phyloP scores from a whole-genome alignment of 1,284 basidiomycete genomes.

The Ceratobasidium papillatum region DNA sequence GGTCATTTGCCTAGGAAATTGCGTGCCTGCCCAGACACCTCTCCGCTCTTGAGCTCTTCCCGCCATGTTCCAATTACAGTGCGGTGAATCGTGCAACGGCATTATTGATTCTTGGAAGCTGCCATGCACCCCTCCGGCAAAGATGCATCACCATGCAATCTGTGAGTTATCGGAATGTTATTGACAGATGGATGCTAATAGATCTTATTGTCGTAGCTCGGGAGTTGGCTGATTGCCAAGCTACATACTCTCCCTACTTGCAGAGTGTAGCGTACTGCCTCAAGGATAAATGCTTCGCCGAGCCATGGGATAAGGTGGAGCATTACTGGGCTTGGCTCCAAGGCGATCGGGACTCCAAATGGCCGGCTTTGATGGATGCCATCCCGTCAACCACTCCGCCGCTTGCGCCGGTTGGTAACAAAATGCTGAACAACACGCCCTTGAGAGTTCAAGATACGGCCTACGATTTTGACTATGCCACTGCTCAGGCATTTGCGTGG shows the following conservation, averaged over 20 bases:
- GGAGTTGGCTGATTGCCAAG: slow-evolving; percentile 20
- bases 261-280: slow-evolving; percentile 28
- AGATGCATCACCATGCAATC: slow-evolving; percentile 33
- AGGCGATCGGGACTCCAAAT: slow-evolving; percentile 15
- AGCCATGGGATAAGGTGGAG: slow-evolving; percentile 11
- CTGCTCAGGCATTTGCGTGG: slow-evolving; percentile 28
- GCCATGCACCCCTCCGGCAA: slow-evolving; percentile 14
- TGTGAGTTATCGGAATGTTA: too few relatives aligned
- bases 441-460: slow-evolving; percentile 1
- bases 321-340: slow-evolving; percentile 38
- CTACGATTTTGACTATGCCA: slow-evolving; percentile 25
- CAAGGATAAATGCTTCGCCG: slow-evolving; percentile 11
- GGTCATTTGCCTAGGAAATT: neutral
- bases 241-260: slow-evolving; percentile 3
- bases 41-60: neutral
- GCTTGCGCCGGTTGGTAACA: slow-evolving; percentile 9
- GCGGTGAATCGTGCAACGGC: slow-evolving; percentile 37
- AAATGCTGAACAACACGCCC: slow-evolving; percentile 4
- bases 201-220: neutral
- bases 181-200: neutral
- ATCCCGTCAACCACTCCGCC: slow-evolving; percentile 19
- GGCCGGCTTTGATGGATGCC: neutral
- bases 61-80: slow-evolving; percentile 31
- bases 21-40: neutral
- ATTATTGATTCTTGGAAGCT: slow-evolving; percentile 29